Conservation (phyloP, 2,329 filamentous ascomycete species). For the Fragosphaeria purpurea region DNA sequence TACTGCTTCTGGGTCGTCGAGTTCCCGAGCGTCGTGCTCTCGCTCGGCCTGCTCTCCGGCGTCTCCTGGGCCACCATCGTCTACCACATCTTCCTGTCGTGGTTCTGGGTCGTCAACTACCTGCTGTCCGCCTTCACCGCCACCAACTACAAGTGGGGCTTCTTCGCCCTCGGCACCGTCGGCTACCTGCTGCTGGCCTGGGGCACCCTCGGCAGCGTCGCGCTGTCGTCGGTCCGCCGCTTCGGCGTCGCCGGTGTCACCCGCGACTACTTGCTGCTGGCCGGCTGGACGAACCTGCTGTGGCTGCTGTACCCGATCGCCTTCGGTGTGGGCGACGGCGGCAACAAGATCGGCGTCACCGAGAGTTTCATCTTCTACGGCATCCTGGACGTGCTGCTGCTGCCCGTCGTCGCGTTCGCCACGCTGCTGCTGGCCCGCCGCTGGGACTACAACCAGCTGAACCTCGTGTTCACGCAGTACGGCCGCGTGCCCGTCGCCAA, state of each 20-base stretch:
- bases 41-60: slow-evolving; percentile 38
- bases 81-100: slow-evolving; percentile 38
- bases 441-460: slow-evolving; percentile 43
- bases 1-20: slow-evolving; percentile 45
- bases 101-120: slow-evolving; percentile 43
- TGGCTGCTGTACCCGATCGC: slow-evolving; percentile 47
- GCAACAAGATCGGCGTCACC: slow-evolving; percentile 38
- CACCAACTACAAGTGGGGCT: slow-evolving; percentile 48
- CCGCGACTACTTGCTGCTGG: slow-evolving; percentile 34
- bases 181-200: slow-evolving; percentile 36
- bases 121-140: slow-evolving; percentile 37
- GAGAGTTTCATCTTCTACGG: slow-evolving; percentile 41
- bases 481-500: slow-evolving; percentile 34
- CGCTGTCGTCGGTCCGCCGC: slow-evolving; percentile 27
- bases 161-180: slow-evolving; percentile 41
- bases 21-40: slow-evolving; percentile 35
- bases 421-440: slow-evolving; percentile 32
- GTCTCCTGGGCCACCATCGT: slow-evolving; percentile 47
- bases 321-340: slow-evolving; percentile 42
- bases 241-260: slow-evolving; percentile 30
- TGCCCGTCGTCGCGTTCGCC: slow-evolving; percentile 32
- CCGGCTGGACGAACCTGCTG: slow-evolving; percentile 38
- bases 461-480: slow-evolving; percentile 45
- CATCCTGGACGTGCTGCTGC: slow-evolving; percentile 39
- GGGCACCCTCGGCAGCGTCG: slow-evolving; percentile 29